A percentile compares a stretch with the other conserved stretches of the same genome.
phyloP scores from a whole-genome alignment of 306 rosid genomes.

The Crotalaria pallida region DNA sequence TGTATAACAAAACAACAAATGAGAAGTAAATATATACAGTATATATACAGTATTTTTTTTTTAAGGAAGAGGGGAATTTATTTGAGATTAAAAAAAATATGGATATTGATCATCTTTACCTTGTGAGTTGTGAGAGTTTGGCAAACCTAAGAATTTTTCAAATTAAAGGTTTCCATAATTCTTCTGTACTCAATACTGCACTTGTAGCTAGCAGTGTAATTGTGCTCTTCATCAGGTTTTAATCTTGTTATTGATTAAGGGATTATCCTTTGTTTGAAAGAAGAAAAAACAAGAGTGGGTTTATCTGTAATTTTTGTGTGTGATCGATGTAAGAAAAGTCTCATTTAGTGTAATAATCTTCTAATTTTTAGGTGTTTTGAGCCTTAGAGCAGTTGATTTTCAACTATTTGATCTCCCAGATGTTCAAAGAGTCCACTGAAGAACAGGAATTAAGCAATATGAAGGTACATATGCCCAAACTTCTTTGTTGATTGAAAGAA shows the following conservation, averaged over 20 bases:
- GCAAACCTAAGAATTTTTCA: not conserved
- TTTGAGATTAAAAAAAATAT: not conserved
- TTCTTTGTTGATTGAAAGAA: constrained; percentile 4
- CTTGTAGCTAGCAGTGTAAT: not conserved
- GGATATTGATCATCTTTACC: not conserved
- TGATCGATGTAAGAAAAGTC: not conserved
- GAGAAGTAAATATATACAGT: no score
- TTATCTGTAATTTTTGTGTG: not conserved
- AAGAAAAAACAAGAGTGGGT: not conserved
- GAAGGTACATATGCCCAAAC: constrained; percentile 11
- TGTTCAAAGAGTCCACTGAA: constrained; percentile 10
- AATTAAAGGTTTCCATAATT: not conserved
- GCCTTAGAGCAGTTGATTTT: constrained; percentile 16
- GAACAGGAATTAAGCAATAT: not conserved
- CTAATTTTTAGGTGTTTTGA: constrained; percentile 3
- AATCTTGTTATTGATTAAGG: not conserved
- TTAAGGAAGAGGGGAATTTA: not conserved
- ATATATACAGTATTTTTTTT: no score
- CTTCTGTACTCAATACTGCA: not conserved
- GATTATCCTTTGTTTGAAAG: not conserved
- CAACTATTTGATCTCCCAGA: constrained; percentile 11
- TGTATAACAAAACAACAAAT: no score
- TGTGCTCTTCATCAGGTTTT: not conserved
- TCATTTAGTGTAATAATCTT: not conserved
- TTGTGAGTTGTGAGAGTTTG: not conserved